Evolutionary conservation across 331 rosid genomes (phyloP), one percentile per base, ranked within the genome.

Genomic region (Erythrophleum ivorense): DNA sequence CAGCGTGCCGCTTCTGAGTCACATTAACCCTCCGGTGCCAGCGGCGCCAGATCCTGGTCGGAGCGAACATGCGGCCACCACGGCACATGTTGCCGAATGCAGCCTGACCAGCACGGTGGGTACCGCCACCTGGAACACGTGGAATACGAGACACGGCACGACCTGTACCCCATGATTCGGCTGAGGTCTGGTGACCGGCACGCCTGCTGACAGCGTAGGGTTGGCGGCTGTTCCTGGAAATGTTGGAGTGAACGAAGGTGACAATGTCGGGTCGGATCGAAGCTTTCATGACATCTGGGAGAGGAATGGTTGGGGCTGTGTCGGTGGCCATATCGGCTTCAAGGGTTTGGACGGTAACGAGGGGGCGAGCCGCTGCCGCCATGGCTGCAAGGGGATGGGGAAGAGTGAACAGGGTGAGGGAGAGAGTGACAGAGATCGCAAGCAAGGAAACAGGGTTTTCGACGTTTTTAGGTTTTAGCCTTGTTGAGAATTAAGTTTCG

Each of bases 41-140:
- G 3, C 90, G 90, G 79, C 94, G 91, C 91, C 91, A 90, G 84
- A 88, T 90, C 94, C 81, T 90, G 14, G 94, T 90, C 9, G 94
- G 94, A 21, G 94, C 90, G 36, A 90, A 88, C 94, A 90, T 88
- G 65, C 94, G 86, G 0, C 94, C 94, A 6, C 94, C 94, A 18
- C 94, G 94, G 68, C 94, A 90, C 94, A 90, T 90, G 91, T 90
- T 90, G 4, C 94, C 91, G 69, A 88, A 90, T 2, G 91, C 93
- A 12, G 88, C 94, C 86, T 90, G 91, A 0, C 94, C 91, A 13
- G 94, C 94, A 54, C 91, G 94, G 75, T 90, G 82, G 0, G 82
- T 79, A 24, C 82, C 82, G 5, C 82, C 82, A 0, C 77, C 82
- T 13, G 82, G 77, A 7, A 79, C 77, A 69, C 82, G 82, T 1